Conservation (phyloP, 768 basidiomycete species). For the Hypholoma sublateritium region DNA sequence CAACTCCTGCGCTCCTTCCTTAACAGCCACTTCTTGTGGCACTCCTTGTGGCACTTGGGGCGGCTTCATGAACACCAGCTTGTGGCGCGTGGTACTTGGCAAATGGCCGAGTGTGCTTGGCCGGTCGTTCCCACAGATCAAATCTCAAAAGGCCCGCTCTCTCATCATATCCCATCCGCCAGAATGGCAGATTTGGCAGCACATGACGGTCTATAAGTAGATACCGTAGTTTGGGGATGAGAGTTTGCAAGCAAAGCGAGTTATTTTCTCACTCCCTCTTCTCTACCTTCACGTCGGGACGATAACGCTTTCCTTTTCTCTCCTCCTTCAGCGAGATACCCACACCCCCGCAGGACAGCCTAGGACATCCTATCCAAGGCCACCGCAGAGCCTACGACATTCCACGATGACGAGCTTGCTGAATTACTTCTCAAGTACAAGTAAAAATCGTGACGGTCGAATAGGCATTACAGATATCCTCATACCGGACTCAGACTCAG, state of each 20-base stretch:
- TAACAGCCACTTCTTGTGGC: no score
- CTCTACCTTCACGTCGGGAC: constrained; percentile 20
- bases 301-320: constrained; percentile 16
- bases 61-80: not conserved
- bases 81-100: constrained; percentile 11
- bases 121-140: constrained; percentile 8
- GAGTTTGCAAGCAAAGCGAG: constrained; percentile 16
- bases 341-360: constrained; percentile 4
- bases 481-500: constrained; percentile 18
- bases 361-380: constrained; percentile 7
- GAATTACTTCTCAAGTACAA: constrained; percentile 11
- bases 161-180: constrained; percentile 7
- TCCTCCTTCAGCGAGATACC: constrained; percentile 9
- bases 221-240: constrained; percentile 18
- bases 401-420: constrained; percentile 18
- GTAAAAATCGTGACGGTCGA: constrained; percentile 1
- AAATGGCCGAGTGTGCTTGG: constrained; percentile 6
- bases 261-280: constrained; percentile 21
- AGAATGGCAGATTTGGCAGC: constrained; percentile 4
- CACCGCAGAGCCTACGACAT: constrained; percentile 8
- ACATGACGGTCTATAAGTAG: constrained; percentile 21
- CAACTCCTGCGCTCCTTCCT: no score
- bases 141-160: constrained; percentile 7
- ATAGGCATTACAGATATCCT: constrained; percentile 14
- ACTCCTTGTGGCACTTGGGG: no score